Base-by-base conservation (phyloP, 2,329 filamentous ascomycete genomes). In the Pyrenophora seminiperda region DNA sequence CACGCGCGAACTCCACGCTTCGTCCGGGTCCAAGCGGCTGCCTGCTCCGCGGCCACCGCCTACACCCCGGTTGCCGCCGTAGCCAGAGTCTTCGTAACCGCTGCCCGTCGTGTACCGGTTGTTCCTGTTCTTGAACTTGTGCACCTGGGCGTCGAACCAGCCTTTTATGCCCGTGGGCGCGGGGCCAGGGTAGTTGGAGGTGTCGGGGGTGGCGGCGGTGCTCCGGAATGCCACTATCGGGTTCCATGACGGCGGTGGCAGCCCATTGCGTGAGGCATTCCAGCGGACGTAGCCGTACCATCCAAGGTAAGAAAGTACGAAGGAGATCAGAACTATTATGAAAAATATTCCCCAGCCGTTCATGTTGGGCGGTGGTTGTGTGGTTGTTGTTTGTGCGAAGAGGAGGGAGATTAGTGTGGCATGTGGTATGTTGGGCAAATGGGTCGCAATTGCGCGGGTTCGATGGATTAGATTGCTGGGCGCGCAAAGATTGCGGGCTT, bases 1-100 rank as follows among this genome's bases (percentile, higher is more conserved):
- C 4, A 95, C 89, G 52, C 89, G 80, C 56, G 89, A 76, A 75
- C 94, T 90, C 91, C 91, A 96, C 2, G 90, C 89, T 66, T 92
- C 89, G 68, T 95, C 90, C 1, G 89, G 89, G 65, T 94, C 90
- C 37, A 91, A 80, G 1, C 86, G 84, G 70, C 88, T 86, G 34
- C 55, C 67, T 43, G 61, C 65, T 37, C 76, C 75, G 22, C 72
- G 67, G 47, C 76, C 75, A 14, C 68, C 68, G 0, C 48, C 47
- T 1, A 46, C 47, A 2, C 50, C 24, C 51, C 49, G 36, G 42
- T 42, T 31, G 48, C 71, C 62, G 13, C 43, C 73, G 51, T 71
- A 75, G 34, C 72, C 71, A 4, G 81, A 75, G 62, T 91, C 89
- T 76, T 91, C 89, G 76, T 91, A 91, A 38, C 87, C 86, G 58